A percentile compares a stretch with the other conserved stretches of the same genome.
Conservation (phyloP, 2,329 filamentous ascomycete genomes). For the Colletotrichum truncatum region DNA sequence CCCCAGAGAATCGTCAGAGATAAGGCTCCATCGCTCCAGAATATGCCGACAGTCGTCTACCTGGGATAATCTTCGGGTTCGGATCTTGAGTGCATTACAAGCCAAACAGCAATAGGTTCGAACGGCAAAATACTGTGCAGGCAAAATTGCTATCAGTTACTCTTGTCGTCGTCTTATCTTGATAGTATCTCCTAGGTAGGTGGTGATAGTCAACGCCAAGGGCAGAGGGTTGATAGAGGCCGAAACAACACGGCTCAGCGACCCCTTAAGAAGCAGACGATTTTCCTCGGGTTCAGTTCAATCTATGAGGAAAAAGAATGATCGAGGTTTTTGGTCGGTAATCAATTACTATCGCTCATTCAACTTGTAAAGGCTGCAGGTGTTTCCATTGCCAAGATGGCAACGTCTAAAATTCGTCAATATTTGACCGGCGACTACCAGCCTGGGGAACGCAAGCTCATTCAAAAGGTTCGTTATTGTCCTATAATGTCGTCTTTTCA, state of each 20-base stretch:
- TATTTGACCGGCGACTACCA: slow-evolving; percentile 45
- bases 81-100: too few species aligned
- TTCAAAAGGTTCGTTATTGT: slow-evolving; percentile 57
- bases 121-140: too few species aligned
- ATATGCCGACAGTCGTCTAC: background rate
- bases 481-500: too few species aligned
- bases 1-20: background rate
- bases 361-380: too few species aligned
- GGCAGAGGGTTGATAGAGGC: background rate
- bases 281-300: background rate
- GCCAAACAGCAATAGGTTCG: too few species aligned
- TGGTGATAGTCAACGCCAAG: background rate
- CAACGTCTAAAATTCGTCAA: slow-evolving; percentile 34
- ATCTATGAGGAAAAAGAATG: background rate
- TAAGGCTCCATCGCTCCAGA: background rate
- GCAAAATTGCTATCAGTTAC: background rate
- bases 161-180: slow-evolving; percentile 21
- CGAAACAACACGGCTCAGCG: background rate
- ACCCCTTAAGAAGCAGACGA: background rate
- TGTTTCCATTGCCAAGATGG: slow-evolving; percentile 15
- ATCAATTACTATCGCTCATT: too few species aligned
- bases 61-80: too few species aligned
- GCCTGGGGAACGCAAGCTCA: slow-evolving; percentile 52
- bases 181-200: background rate
- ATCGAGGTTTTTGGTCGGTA: background rate